phyloP scores from a whole-genome alignment of 2,329 filamentous ascomycete genomes.

The Fusarium nanum region DNA sequence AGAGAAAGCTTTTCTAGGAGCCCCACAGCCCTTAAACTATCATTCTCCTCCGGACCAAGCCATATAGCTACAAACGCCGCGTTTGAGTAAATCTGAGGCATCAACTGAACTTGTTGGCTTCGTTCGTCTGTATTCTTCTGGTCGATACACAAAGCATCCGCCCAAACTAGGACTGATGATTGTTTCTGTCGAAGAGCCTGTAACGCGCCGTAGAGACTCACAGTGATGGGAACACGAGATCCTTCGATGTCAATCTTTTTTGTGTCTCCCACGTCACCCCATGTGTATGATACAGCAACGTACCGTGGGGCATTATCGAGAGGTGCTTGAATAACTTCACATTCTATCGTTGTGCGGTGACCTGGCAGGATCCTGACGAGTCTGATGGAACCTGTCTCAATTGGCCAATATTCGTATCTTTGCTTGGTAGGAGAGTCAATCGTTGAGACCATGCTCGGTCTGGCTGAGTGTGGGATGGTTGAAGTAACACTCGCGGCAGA shows the following conservation, averaged over 20 bases:
- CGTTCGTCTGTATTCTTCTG: constrained; percentile 4
- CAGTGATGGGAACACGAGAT: not conserved
- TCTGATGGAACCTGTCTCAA: constrained; percentile 24
- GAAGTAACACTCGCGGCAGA: not conserved
- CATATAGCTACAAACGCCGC: constrained; percentile 22
- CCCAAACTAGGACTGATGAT: constrained; percentile 16
- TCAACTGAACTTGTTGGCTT: constrained; percentile 22
- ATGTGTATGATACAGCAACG: constrained; percentile 23
- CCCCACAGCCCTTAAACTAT: not conserved
- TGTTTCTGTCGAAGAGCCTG: constrained; percentile 12
- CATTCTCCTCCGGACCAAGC: constrained; percentile 25
- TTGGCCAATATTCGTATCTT: constrained; percentile 13
- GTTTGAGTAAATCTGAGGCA: constrained; percentile 19
- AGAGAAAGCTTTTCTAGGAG: not conserved
- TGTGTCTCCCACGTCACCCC: constrained; percentile 22
- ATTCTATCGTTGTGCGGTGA: constrained; percentile 15
- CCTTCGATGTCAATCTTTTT: constrained; percentile 20
- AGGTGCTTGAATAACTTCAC: constrained; percentile 15
- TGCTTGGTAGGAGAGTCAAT: not conserved
- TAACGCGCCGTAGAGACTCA: constrained; percentile 11
- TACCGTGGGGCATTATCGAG: constrained; percentile 6
- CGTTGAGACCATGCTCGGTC: not conserved
- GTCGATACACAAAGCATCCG: constrained; percentile 24
- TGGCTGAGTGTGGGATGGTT: not conserved
- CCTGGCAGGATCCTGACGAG: constrained; percentile 14